A percentile compares a stretch with the other conserved stretches of the same genome.
Evolutionary conservation across 345 rosid species (phyloP).

Genomic region (Moricandia moricandioides): DNA sequence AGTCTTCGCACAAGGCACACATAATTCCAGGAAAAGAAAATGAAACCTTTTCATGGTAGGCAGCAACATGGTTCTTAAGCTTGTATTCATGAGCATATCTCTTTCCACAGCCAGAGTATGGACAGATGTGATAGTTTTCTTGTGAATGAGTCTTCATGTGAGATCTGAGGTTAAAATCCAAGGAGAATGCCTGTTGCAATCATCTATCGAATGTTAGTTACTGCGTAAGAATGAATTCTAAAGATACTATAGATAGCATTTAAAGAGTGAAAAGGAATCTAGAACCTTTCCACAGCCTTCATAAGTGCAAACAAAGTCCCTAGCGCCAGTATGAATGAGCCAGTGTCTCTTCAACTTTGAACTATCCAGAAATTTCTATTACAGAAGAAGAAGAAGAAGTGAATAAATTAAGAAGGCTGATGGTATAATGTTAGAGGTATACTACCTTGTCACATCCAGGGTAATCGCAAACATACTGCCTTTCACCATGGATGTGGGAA

Average conservation of each 20-base stretch:
- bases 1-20: not conserved
- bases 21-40: not conserved
- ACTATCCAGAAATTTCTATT: slow-evolving; percentile 98
- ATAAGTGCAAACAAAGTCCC: slow-evolving; percentile 79
- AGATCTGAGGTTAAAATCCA: slow-evolving; percentile 94
- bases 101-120: slow-evolving; percentile 88
- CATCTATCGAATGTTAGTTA: not conserved
- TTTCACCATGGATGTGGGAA: slow-evolving; percentile 95
- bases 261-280: slow-evolving; percentile 14
- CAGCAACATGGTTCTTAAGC: slow-evolving; percentile 76
- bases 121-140: slow-evolving; percentile 95
- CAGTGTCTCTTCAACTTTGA: slow-evolving; percentile 94
- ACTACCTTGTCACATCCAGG: slow-evolving; percentile 85
- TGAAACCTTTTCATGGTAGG: slow-evolving; percentile 82
- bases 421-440: not conserved
- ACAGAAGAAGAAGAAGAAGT: not conserved
- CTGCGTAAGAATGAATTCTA: not conserved
- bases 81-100: slow-evolving; percentile 98
- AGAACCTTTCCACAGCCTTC: slow-evolving; percentile 99
- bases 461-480: slow-evolving; percentile 75
- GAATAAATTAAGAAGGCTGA: no score
- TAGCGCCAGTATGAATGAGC: slow-evolving; percentile 94
- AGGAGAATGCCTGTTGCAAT: slow-evolving; percentile 78
- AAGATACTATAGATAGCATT: not conserved
- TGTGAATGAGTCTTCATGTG: slow-evolving; percentile 99